These are phyloP conservation scores for Neofusicoccum laricinum DNA, from an alignment of 2,329 filamentous ascomycete species.

Conservation along the genomic window DNA sequence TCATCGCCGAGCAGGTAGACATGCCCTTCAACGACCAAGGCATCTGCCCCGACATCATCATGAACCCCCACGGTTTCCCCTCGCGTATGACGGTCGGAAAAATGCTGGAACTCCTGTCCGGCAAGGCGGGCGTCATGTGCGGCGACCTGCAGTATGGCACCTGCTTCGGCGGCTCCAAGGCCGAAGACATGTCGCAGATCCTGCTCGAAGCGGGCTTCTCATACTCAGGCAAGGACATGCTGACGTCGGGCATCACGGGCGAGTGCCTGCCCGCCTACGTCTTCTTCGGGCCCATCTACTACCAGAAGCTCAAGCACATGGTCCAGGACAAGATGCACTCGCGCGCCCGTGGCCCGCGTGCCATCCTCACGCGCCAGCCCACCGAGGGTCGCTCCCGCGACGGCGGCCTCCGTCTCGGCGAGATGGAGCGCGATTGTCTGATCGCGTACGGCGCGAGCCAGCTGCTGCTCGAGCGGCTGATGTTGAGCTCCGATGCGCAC, in stretches of 20 bases:
- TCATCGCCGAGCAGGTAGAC: slow-evolving; percentile 94
- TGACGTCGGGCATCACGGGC: slow-evolving; percentile 92
- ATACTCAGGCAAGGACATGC: slow-evolving; percentile 95
- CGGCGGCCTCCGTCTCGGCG: slow-evolving; percentile 87
- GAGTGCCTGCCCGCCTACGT: slow-evolving; percentile 93
- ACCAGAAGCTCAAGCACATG: slow-evolving; percentile 99
- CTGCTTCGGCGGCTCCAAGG: slow-evolving; percentile 77
- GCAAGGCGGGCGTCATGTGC: slow-evolving; percentile 85
- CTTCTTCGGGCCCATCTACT: slow-evolving; percentile 98
- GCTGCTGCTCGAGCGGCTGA: slow-evolving; percentile 84
- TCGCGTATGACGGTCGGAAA: slow-evolving; percentile 99
- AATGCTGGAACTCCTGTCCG: slow-evolving; percentile 89
- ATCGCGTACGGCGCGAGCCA: slow-evolving; percentile 96
- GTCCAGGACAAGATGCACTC: slow-evolving; percentile 99
- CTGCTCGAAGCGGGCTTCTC: slow-evolving; percentile 87
- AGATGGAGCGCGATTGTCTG: slow-evolving; percentile 98
- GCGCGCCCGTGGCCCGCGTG: slow-evolving; percentile 81
- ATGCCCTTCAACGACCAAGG: slow-evolving; percentile 93
- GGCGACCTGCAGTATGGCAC: slow-evolving; percentile 89
- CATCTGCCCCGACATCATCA: slow-evolving; percentile 96
- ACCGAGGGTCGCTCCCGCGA: slow-evolving; percentile 93
- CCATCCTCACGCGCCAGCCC: slow-evolving; percentile 90
- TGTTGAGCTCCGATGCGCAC: slow-evolving; percentile 90
- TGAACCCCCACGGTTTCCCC: slow-evolving; percentile 99
- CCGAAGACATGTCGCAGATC: slow-evolving; percentile 84